Conservation (phyloP, 2,329 filamentous ascomycete genomes). For the Ascocoryne sarcoides region DNA sequence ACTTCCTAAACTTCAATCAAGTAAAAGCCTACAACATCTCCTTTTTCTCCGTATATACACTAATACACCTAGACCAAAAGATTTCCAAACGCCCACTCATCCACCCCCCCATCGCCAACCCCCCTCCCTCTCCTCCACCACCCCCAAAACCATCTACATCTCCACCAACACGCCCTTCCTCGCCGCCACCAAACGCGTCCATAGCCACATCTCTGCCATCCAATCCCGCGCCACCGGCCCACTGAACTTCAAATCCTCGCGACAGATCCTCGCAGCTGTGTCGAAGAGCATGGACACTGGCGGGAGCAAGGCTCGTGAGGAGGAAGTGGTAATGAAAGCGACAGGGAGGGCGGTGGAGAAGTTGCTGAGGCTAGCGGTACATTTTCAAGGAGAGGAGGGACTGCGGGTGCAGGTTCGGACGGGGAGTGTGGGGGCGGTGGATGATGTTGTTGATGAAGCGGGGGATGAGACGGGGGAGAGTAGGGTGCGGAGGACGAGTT, state of each 20-base stretch:
- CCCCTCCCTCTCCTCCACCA: slow-evolving; percentile 13
- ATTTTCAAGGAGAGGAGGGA: slow-evolving; percentile 21
- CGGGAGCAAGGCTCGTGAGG: slow-evolving; percentile 5
- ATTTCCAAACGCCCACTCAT: slow-evolving; percentile 29
- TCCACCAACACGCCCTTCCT: slow-evolving; percentile 25
- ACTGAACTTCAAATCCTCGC: slow-evolving; percentile 4
- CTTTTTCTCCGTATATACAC: neutral
- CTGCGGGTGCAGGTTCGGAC: slow-evolving; percentile 24
- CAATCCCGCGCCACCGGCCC: slow-evolving; percentile 19
- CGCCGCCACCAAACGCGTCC: slow-evolving; percentile 24
- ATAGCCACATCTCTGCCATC: slow-evolving; percentile 20
- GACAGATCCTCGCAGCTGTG: neutral
- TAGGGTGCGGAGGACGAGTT: slow-evolving; percentile 19
- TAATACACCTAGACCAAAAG: slow-evolving; percentile 17
- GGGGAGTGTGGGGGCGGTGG: slow-evolving; percentile 27
- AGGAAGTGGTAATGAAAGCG: slow-evolving; percentile 26
- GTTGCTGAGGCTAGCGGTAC: slow-evolving; percentile 21
- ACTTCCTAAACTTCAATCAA: neutral
- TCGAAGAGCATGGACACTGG: neutral
- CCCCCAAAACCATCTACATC: slow-evolving; percentile 26
- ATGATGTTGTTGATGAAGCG: slow-evolving; percentile 24
- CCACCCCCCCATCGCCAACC: slow-evolving; percentile 24
- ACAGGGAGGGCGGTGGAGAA: slow-evolving; percentile 28
- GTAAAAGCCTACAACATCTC: neutral
- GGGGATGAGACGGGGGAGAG: slow-evolving; percentile 10